Conservation (phyloP, 2,329 filamentous ascomycete genomes). For the Talaromyces piceae region DNA sequence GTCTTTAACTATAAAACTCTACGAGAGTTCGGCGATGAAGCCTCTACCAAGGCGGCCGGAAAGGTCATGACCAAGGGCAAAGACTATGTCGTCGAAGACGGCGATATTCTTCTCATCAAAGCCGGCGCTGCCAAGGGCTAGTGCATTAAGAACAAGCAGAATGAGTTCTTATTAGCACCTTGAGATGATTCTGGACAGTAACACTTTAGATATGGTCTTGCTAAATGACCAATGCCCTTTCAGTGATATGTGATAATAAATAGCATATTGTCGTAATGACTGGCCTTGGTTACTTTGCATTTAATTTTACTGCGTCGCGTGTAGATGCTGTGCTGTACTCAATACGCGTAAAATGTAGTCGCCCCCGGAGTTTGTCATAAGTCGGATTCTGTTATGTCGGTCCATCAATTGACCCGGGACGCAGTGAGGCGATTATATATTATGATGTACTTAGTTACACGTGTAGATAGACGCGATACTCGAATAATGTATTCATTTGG, state of each 20-base stretch:
- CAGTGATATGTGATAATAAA: conserved; percentile 4
- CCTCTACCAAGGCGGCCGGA: conserved; percentile 81
- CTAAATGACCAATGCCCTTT: not conserved
- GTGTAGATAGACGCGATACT: too few species aligned
- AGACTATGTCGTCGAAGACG: conserved; percentile 63
- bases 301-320: conserved; percentile 12
- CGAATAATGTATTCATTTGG: too few species aligned
- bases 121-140: conserved; percentile 43
- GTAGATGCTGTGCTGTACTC: too few species aligned
- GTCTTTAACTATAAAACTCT: conserved; percentile 82
- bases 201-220: not conserved
- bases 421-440: too few species aligned
- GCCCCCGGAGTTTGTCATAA: too few species aligned
- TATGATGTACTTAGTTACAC: too few species aligned
- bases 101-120: conserved; percentile 75
- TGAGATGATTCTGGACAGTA: not conserved
- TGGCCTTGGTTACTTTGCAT: not conserved
- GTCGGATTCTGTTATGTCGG: too few species aligned
- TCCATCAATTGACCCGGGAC: too few species aligned
- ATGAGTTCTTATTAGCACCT: not conserved
- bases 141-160: conserved; percentile 5
- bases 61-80: conserved; percentile 99
- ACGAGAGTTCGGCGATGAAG: conserved; percentile 82
- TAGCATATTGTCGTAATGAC: conserved; percentile 5
- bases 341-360: too few species aligned